Evolutionary conservation across 2,329 filamentous ascomycete species (phyloP), one percentile per base, ranked within the genome.

Genomic region (Neopestalotiopsis clavispora): DNA sequence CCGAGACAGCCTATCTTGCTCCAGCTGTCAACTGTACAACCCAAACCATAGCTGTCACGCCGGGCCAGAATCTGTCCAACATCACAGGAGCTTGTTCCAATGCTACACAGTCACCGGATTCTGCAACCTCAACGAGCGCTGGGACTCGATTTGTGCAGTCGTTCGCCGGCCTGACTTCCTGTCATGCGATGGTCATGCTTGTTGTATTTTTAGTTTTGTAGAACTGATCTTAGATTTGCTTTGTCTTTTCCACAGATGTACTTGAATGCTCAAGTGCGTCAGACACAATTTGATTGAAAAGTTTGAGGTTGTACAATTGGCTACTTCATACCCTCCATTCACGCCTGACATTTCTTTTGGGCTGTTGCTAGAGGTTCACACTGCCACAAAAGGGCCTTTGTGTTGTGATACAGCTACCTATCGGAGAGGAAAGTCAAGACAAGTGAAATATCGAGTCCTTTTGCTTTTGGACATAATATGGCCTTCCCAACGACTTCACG

Each of bases 21-120:
- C 42, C n/a, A 34, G 62, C 62, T 30, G 62, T n/a, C 10, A 65
- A 65, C 23, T 65, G 62, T 38, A 65, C 62, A 10, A 20, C 62
- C 28, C 10, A 65, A n/a, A n/a, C 42, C 1, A 52, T 49, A n/a
- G n/a, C 38, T 14, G 12, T 65, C n/a, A 40, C 20, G 5, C 23
- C 10, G 20, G 4, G 23, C 6, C 20, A 42, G n/a, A 12, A 23
- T 1, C 12, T 28, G 32, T 1, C 42, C 12, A 65, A 52, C 28
- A 65, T 40, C 30, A 52, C 62, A 1, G 38, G 62, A 17, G 17
- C 62, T 34, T 65, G 42, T 40, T 17, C 62, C 20, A 32, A 40
- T 14, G 57, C 23, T 34, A 34, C 28, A n/a, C 14, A 6, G 17
- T 5, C 45, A 9, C 4, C 45, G 17, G n/a, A 14, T 9, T 52